These are phyloP conservation scores for Miscanthus lutarioriparius DNA, from an alignment of 176 grass and related monocot genomes.

Conservation along the genomic window DNA sequence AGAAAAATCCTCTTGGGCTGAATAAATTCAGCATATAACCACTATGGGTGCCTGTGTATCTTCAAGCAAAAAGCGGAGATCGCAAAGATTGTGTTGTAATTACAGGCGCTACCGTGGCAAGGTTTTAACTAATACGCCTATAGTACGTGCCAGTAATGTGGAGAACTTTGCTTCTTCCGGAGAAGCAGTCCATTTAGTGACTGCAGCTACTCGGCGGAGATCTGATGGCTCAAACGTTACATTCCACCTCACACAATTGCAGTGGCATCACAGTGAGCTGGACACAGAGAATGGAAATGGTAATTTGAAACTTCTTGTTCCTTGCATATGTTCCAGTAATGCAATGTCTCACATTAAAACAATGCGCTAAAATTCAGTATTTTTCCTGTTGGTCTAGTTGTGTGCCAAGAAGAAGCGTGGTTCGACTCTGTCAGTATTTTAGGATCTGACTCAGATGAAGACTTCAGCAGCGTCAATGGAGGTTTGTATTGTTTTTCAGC, in stretches of 20 bases:
- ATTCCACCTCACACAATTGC: slow-evolving; percentile 84
- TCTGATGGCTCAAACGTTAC: slow-evolving; percentile 69
- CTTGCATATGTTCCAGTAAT: slow-evolving; percentile 8
- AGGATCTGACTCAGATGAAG: slow-evolving; percentile 93
- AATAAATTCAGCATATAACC: slow-evolving; percentile 15
- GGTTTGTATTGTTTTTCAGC: slow-evolving; percentile 47
- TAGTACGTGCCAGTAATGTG: slow-evolving; percentile 42
- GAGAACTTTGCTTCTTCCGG: slow-evolving; percentile 39
- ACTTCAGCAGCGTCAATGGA: slow-evolving; percentile 90
- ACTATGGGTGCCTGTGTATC: slow-evolving; percentile 72
- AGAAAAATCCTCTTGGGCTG: slow-evolving; percentile 20
- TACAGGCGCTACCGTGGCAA: slow-evolving; percentile 61
- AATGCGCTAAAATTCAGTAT: neutral
- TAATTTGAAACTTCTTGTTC: slow-evolving; percentile 34
- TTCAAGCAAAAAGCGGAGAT: slow-evolving; percentile 47
- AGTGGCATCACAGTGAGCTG: slow-evolving; percentile 89
- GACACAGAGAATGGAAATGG: slow-evolving; percentile 73
- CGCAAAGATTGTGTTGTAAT: slow-evolving; percentile 46
- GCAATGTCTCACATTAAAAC: neutral
- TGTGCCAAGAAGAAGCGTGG: slow-evolving; percentile 93
- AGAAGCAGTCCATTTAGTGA: slow-evolving; percentile 56
- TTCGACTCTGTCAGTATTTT: slow-evolving; percentile 88
- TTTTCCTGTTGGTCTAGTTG: slow-evolving; percentile 50
- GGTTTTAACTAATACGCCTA: slow-evolving; percentile 55
- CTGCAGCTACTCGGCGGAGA: slow-evolving; percentile 37